phyloP scores from a whole-genome alignment of 2,329 filamentous ascomycete species.

The Acephala macrosclerotiorum region DNA sequence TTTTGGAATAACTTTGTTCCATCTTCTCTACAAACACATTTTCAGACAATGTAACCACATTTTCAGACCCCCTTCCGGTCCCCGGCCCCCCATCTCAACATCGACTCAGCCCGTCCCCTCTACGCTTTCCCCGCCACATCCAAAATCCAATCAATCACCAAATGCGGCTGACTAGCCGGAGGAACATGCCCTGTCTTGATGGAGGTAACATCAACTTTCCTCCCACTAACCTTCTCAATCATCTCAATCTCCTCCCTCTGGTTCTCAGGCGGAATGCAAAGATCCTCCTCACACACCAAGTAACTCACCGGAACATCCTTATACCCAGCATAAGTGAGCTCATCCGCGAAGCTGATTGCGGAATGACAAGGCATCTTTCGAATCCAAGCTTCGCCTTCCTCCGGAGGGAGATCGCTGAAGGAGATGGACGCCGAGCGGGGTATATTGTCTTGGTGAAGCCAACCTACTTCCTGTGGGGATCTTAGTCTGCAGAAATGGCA shows the following conservation, averaged over 20 bases:
- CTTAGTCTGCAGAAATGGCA: background rate
- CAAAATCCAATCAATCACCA: slow-evolving; percentile 41
- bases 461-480: slow-evolving; percentile 39
- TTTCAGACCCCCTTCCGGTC: too few relatives aligned
- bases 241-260: slow-evolving; percentile 46
- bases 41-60: too few relatives aligned
- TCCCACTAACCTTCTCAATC: slow-evolving; percentile 47
- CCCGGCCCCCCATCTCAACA: background rate
- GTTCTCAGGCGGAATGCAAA: slow-evolving; percentile 40
- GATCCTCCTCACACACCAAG: slow-evolving; percentile 48
- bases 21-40: too few relatives aligned
- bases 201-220: slow-evolving; percentile 48
- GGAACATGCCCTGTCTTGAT: slow-evolving; percentile 48
- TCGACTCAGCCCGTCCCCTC: background rate
- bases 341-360: slow-evolving; percentile 43
- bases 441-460: slow-evolving; percentile 36
- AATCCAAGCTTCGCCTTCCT: slow-evolving; percentile 35
- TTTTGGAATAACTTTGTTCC: background rate
- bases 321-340: slow-evolving; percentile 50
- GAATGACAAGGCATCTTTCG: slow-evolving; percentile 44
- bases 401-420: slow-evolving; percentile 41
- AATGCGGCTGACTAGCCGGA: slow-evolving; percentile 36
- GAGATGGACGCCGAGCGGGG: slow-evolving; percentile 22
- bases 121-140: slow-evolving; percentile 19
- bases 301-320: slow-evolving; percentile 50